Conservation (phyloP, 192 early-diverging fungal genomes). For the Coemansia erecta region DNA sequence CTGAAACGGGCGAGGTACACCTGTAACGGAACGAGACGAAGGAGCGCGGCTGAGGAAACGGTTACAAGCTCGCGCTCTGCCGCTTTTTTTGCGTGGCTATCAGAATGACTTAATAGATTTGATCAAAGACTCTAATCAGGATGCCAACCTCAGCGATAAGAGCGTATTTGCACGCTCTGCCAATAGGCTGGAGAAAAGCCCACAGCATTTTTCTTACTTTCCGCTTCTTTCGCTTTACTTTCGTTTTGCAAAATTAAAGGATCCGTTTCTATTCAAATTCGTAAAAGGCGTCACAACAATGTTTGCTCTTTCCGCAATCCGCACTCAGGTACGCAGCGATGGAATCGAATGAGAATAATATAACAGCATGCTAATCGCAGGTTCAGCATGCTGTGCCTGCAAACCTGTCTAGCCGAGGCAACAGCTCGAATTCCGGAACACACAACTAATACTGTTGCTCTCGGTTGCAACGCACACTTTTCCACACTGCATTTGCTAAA, state of each 20-base stretch:
- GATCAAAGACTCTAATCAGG: slow-evolving; percentile 1
- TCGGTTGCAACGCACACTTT: background rate
- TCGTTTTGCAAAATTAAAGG: background rate
- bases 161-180: background rate
- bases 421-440: background rate
- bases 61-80: background rate
- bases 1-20: slow-evolving; percentile 48
- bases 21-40: slow-evolving; percentile 14
- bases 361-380: background rate
- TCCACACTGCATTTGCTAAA: background rate
- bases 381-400: no score
- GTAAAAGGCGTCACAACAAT: slow-evolving; percentile 10
- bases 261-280: slow-evolving; percentile 1
- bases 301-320: slow-evolving; percentile 40
- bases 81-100: background rate
- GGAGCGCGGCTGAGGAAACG: background rate
- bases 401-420: no score
- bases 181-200: background rate
- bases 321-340: slow-evolving; percentile 30
- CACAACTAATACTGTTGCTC: background rate
- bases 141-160: background rate
- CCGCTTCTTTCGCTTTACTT: background rate
- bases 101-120: background rate
- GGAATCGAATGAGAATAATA: background rate
- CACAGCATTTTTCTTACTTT: background rate